These are phyloP conservation scores for Ganoderma resinaceum DNA, from an alignment of 1,284 basidiomycete genomes.

Conservation along the genomic window DNA sequence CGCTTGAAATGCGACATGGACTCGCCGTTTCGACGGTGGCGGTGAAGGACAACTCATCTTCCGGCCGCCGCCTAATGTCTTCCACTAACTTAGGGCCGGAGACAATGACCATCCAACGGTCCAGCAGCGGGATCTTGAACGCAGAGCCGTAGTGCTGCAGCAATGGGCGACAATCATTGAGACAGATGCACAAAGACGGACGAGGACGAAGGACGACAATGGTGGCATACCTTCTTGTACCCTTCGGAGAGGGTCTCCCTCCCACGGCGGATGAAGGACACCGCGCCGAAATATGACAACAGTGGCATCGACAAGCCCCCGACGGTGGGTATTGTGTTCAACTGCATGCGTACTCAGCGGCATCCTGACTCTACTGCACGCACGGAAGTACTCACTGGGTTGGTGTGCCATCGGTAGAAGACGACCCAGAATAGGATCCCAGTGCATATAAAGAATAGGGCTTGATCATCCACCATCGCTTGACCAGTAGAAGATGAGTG, in stretches of 20 bases:
- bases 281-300: slow-evolving; percentile 33
- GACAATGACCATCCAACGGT: slow-evolving; percentile 43
- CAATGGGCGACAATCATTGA: no score
- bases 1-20: background rate
- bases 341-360: slow-evolving; percentile 1
- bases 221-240: slow-evolving; percentile 22
- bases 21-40: slow-evolving; percentile 38
- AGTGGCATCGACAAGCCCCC: slow-evolving; percentile 30
- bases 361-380: background rate
- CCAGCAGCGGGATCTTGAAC: slow-evolving; percentile 43
- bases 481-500: background rate
- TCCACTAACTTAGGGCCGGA: slow-evolving; percentile 42
- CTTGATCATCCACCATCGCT: background rate
- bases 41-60: slow-evolving; percentile 42
- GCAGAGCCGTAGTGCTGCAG: slow-evolving; percentile 33
- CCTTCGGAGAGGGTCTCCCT: slow-evolving; percentile 28
- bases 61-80: slow-evolving; percentile 43
- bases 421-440: background rate
- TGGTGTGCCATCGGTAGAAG: background rate
- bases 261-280: slow-evolving; percentile 23
- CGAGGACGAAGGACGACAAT: background rate
- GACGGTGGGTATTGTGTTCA: slow-evolving; percentile 35
- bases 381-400: background rate
- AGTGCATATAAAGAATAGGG: background rate
- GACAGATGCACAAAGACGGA: background rate